Base-by-base conservation (phyloP, 192 early-diverging fungal genomes). In the Phlyctochytrium planicorne region DNA sequence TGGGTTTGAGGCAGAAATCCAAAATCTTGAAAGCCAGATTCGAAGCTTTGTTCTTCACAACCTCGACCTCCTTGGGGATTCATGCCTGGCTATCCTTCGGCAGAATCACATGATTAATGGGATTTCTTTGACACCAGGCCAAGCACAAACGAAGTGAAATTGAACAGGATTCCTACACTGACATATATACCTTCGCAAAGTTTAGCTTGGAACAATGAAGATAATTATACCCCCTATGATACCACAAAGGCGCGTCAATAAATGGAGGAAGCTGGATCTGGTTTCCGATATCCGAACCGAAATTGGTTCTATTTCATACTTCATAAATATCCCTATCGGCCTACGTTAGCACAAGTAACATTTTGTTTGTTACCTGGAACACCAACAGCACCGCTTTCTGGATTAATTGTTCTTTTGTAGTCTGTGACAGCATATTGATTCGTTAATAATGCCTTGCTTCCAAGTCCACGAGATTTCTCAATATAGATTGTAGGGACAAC, bases 361-460 rank as follows among this genome's bases (percentile, higher is more conserved):
- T 12, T 23, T 32, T 27, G 60, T 12, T 27, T 60, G 10, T 32
- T 32, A 81, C 79, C 82, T 50, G 82, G 77, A 37, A 81, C 62
- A 3, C 81, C 81, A 25, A 34, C 69, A n/a, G 65, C 67, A 20
- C 53, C 30, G 4, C 55, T 63, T 2, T 77, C 72, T 55, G 59
- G 57, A 30, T 62, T 69, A 1, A 80, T 37, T 1, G 65, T 52
- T 27, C 74, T 59, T 32, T 73, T 82, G 66, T 85, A 86, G 69
- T 96, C 93, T 30, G 91, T 96, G 1, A 96, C 94, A 12, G 94
- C 91, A 74, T 96, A 98, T 74, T 98, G 96, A 76, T 93, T 94
- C 27, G 96, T 95, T n/a, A 87, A 40, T 31, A 98, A 65, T 1
- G 78, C 63, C 34, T 72, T 79, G 36, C 66, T 57, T n/a, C 78